Base-by-base conservation (phyloP, 2,329 filamentous ascomycete genomes). In the Pestalotiopsis sp. region DNA sequence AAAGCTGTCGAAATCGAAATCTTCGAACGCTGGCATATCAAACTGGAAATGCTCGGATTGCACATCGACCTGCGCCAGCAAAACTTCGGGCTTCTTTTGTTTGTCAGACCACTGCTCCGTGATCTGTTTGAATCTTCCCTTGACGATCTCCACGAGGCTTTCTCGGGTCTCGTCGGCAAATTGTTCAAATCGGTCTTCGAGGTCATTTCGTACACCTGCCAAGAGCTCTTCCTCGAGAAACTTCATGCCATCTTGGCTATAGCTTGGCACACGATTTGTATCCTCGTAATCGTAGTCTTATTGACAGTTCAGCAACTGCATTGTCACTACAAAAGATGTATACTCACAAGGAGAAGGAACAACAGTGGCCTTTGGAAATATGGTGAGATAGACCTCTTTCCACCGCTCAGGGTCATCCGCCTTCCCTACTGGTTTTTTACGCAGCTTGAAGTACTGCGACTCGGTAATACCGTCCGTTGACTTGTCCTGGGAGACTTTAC, bases 281-380 rank as follows among this genome's bases (percentile, higher is more conserved):
- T 67, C 66, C 6, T 62, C 39, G 25, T 63, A 67, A 4, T 56
- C 66, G 36, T 67, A 67, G 39, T 67, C 66, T 67, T 41, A 17
- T 13, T 45, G 13, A 38, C 36, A 25, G 38, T 25, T 63, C 62
- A 45, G 25, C 25, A 66, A 25, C 17, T n/a, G 23, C 25, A 52
- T 66, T 2, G 13, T 27, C 56, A 20, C 17, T 12, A 20, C n/a
- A 13, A 36, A 39, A 52, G 23, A 17, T 27, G 17, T 39, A 13
- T 31, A 62, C 68, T 45, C 67, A 69, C 68, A 69, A 4, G 64
- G 58, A 6, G 68, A 64, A 60, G 68, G 68, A 13, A 69, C 52
- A 12, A n/a, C 11, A 0, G 57, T 45, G 14, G 64, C 68, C 5
- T 67, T 41, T 1, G 68, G 68, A 23, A 67, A 69, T 20, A 69